These are phyloP conservation scores for Moesziomyces globuligerus DNA, from an alignment of 1,284 basidiomycete species.

Conservation along the genomic window DNA sequence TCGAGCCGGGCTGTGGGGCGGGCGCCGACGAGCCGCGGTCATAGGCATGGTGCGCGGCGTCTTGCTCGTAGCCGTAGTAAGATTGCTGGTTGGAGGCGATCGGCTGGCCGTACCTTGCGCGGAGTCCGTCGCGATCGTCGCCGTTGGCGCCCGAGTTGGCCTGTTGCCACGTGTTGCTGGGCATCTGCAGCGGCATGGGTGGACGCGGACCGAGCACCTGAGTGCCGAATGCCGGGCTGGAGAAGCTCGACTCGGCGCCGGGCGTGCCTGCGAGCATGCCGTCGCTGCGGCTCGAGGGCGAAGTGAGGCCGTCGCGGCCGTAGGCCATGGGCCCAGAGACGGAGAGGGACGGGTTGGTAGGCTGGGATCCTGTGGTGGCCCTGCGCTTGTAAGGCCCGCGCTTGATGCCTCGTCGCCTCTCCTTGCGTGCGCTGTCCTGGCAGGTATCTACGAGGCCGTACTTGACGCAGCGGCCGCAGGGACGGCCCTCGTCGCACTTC, in stretches of 20 bases:
- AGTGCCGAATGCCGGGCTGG: slow-evolving; percentile 35
- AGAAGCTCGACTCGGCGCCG: slow-evolving; percentile 35
- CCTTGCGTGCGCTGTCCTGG: slow-evolving; percentile 82
- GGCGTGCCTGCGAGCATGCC: slow-evolving; percentile 39
- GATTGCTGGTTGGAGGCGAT: slow-evolving; percentile 12
- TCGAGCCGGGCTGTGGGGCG: slow-evolving; percentile 27
- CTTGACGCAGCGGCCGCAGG: slow-evolving; percentile 84
- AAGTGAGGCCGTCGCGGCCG: slow-evolving; percentile 35
- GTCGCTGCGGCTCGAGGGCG: slow-evolving; percentile 34
- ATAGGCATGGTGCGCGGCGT: slow-evolving; percentile 33
- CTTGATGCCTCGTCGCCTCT: slow-evolving; percentile 85
- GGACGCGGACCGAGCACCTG: slow-evolving; percentile 31
- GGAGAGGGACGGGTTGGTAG: slow-evolving; percentile 25
- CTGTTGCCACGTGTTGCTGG: slow-evolving; percentile 26
- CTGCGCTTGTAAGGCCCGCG: slow-evolving; percentile 87
- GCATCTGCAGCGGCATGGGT: slow-evolving; percentile 46
- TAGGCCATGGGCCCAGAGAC: slow-evolving; percentile 28
- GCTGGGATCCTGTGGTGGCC: slow-evolving; percentile 53
- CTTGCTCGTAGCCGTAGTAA: slow-evolving; percentile 44
- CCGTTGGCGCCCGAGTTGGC: slow-evolving; percentile 19
- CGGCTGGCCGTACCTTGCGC: slow-evolving; percentile 27
- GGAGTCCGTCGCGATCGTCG: slow-evolving; percentile 40
- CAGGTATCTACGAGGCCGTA: slow-evolving; percentile 83
- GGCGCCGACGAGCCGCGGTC: slow-evolving; percentile 46
- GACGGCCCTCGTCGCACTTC: slow-evolving; percentile 86